Percentiles rank a stretch among this genome's conserved stretches.
These are phyloP conservation scores for Ceratobasidium sp. DNA, from an alignment of 1,284 basidiomycete species.

Conservation along the genomic window DNA sequence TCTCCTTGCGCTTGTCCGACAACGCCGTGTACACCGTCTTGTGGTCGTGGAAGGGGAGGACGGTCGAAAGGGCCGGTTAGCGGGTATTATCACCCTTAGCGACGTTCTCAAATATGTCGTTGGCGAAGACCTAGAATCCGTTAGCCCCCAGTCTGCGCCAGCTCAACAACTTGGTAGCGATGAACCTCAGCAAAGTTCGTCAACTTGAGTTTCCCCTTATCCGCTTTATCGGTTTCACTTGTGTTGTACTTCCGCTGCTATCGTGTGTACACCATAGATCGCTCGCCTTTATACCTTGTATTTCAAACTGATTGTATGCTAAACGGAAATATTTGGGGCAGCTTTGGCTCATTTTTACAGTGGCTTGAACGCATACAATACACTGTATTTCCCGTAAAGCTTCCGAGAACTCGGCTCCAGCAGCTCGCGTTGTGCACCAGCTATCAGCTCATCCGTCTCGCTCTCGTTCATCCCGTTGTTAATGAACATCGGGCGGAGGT, in stretches of 20 bases:
- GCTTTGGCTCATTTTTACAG: neutral
- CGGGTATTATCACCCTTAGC: slow-evolving; percentile 91
- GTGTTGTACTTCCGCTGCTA: neutral
- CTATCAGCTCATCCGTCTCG: slow-evolving; percentile 5
- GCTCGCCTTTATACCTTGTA: slow-evolving; percentile 32
- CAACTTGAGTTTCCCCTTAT: neutral
- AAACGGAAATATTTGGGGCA: neutral
- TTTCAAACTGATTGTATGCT: slow-evolving; percentile 25
- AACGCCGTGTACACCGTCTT: slow-evolving; percentile 91
- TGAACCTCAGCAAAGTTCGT: slow-evolving; percentile 15
- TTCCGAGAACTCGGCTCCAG: neutral
- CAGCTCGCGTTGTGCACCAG: neutral
- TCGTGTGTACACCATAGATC: slow-evolving; percentile 26
- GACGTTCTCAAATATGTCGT: slow-evolving; percentile 91
- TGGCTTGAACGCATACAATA: slow-evolving; percentile 32
- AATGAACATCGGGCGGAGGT: slow-evolving; percentile 7
- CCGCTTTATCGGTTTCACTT: neutral
- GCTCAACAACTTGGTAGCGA: slow-evolving; percentile 24
- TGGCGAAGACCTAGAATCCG: slow-evolving; percentile 56
- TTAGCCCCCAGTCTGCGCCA: slow-evolving; percentile 37
- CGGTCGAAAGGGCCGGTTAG: slow-evolving; percentile 82
- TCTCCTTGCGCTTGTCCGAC: slow-evolving; percentile 91
- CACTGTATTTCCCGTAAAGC: slow-evolving; percentile 29
- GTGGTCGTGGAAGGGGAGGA: slow-evolving; percentile 90
- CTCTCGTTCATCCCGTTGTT: slow-evolving; percentile 1